Conservation (phyloP, 257 asterid species). For the Euphrasia confusa region DNA sequence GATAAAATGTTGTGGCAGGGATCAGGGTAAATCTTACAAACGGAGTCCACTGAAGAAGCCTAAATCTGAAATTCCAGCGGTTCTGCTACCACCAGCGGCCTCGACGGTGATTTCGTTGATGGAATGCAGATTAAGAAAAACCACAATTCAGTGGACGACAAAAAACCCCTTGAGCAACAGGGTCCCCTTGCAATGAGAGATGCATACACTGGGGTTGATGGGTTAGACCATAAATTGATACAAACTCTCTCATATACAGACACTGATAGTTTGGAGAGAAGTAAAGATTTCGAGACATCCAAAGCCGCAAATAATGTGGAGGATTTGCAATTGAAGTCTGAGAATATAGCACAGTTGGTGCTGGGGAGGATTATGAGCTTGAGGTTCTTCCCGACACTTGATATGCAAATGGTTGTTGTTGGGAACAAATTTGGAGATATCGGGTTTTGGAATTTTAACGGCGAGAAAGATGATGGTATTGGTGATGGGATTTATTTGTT, state of each 20-base stretch:
- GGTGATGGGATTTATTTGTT: slow-evolving; percentile 62
- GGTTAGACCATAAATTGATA: slow-evolving; percentile 36
- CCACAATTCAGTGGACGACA: slow-evolving; percentile 18
- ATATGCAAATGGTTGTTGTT: slow-evolving; percentile 56
- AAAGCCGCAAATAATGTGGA: slow-evolving; percentile 39
- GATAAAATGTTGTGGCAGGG: slow-evolving; percentile 34
- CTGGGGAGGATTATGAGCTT: slow-evolving; percentile 65
- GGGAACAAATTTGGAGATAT: slow-evolving; percentile 80
- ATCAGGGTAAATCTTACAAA: slow-evolving; percentile 51
- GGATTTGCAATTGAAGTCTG: slow-evolving; percentile 48
- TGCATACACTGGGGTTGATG: slow-evolving; percentile 45
- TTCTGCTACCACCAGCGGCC: slow-evolving; percentile 55
- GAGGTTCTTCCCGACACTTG: slow-evolving; percentile 59
- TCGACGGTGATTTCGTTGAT: slow-evolving; percentile 40
- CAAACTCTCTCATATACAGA: slow-evolving; percentile 33
- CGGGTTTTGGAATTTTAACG: slow-evolving; percentile 78
- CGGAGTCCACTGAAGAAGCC: slow-evolving; percentile 57
- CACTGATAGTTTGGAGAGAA: slow-evolving; percentile 19
- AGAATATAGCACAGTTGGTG: slow-evolving; percentile 65
- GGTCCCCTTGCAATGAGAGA: slow-evolving; percentile 58
- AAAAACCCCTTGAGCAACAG: slow-evolving; percentile 23
- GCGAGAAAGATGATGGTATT: slow-evolving; percentile 49
- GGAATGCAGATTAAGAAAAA: slow-evolving; percentile 22
- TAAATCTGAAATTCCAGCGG: slow-evolving; percentile 52
- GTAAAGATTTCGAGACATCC: slow-evolving; percentile 13